Conservation (phyloP, 345 rosid genomes). For the Hibiscus mutabilis region DNA sequence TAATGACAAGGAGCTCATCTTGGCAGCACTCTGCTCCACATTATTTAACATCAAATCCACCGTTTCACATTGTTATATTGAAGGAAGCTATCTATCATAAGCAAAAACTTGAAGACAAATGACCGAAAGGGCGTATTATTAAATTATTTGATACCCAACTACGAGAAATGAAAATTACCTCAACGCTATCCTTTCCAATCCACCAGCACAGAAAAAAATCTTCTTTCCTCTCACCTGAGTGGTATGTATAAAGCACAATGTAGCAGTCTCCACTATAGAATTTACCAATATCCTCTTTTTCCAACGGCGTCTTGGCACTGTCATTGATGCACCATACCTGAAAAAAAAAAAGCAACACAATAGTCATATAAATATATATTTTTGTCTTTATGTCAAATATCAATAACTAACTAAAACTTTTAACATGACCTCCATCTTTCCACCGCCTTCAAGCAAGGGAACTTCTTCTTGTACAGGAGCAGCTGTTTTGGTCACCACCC, state of each 20-base stretch:
- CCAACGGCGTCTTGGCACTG: slow-evolving; percentile 59
- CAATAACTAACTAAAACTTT: slow-evolving; percentile 11
- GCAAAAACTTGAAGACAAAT: not conserved
- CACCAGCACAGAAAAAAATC: slow-evolving; percentile 87
- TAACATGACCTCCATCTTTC: slow-evolving; percentile 82
- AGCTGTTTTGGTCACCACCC: slow-evolving; percentile 45
- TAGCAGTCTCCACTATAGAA: slow-evolving; percentile 95
- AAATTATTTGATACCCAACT: not conserved
- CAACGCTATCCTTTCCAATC: slow-evolving; percentile 83
- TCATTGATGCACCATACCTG: slow-evolving; percentile 91
- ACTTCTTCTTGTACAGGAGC: slow-evolving; percentile 78
- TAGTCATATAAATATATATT: not conserved
- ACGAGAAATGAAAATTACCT: slow-evolving; percentile 45
- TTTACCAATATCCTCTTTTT: slow-evolving; percentile 84
- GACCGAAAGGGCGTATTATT: not conserved
- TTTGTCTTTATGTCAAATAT: not conserved
- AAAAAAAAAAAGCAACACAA: slow-evolving; percentile 16
- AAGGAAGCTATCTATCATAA: not conserved
- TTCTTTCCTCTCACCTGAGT: slow-evolving; percentile 93
- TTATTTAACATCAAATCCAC: too few relatives aligned
- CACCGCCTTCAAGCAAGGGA: slow-evolving; percentile 92
- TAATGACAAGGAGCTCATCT: not conserved
- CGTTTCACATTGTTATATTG: not conserved
- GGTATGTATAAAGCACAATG: slow-evolving; percentile 79
- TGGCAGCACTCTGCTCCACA: not conserved